Percentiles rank a stretch among this genome's conserved stretches.
phyloP scores from a whole-genome alignment of 345 rosid species.

The Brassica juncea region DNA sequence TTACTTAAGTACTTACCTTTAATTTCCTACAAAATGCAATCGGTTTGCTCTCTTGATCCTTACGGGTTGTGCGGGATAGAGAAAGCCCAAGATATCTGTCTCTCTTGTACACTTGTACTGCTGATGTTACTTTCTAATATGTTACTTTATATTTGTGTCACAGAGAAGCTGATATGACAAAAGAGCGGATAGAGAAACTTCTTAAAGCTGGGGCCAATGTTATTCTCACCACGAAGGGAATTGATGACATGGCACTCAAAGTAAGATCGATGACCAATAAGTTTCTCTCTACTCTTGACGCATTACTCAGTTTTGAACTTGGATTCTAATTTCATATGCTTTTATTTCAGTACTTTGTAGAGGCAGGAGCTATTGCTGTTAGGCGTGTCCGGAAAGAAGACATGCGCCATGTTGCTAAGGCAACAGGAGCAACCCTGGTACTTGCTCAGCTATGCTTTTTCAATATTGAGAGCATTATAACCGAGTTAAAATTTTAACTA shows the following conservation, averaged over 20 bases:
- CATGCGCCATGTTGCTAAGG: constrained; percentile 97
- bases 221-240: constrained; percentile 90
- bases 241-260: constrained; percentile 99
- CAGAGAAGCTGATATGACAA: constrained; percentile 98
- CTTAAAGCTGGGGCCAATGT: constrained; percentile 98
- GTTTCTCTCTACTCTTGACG: not conserved
- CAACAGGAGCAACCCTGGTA: constrained; percentile 95
- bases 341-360: constrained; percentile 82
- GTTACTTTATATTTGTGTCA: constrained; percentile 14
- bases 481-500: not conserved
- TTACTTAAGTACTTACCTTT: no score
- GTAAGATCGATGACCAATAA: constrained; percentile 33
- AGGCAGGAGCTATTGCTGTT: constrained; percentile 97
- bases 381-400: constrained; percentile 96
- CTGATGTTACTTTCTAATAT: not conserved
- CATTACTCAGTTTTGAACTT: not conserved
- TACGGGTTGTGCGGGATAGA: not conserved
- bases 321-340: constrained; percentile 20
- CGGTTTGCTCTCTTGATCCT: constrained; percentile 6
- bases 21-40: no score
- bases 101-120: not conserved
- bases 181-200: constrained; percentile 92
- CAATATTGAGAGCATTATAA: constrained; percentile 9
- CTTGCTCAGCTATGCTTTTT: not conserved
- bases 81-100: not conserved